These are phyloP conservation scores for Clavispora fructus DNA, from an alignment of 805 yeast species.

Conservation along the genomic window DNA sequence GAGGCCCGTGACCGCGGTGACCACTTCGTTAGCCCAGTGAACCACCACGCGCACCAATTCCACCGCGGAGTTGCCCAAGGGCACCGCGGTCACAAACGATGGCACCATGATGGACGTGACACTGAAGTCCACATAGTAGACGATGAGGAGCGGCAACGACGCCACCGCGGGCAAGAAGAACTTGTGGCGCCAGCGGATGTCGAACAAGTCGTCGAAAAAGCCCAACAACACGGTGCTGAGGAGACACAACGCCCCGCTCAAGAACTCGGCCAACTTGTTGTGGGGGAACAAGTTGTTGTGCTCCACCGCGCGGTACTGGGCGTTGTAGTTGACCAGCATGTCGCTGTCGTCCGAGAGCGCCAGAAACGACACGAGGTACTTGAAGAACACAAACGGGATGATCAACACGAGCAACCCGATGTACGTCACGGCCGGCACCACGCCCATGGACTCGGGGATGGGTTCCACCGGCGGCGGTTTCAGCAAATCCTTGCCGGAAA, in stretches of 20 bases:
- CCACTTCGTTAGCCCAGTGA: slow-evolving; percentile 25
- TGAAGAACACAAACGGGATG: slow-evolving; percentile 83
- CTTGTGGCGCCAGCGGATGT: slow-evolving; percentile 95
- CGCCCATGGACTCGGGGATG: slow-evolving; percentile 91
- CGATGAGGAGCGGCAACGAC: slow-evolving; percentile 82
- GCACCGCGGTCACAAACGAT: slow-evolving; percentile 43
- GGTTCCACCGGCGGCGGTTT: slow-evolving; percentile 61
- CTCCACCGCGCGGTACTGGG: slow-evolving; percentile 29
- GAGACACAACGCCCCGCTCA: slow-evolving; percentile 78
- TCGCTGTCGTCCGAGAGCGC: slow-evolving; percentile 31
- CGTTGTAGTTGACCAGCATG: slow-evolving; percentile 26
- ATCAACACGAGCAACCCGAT: slow-evolving; percentile 75
- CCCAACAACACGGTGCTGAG: slow-evolving; percentile 84
- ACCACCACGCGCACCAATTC: slow-evolving; percentile 17
- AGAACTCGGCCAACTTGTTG: slow-evolving; percentile 74
- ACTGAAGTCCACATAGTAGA: slow-evolving; percentile 91
- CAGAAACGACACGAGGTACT: slow-evolving; percentile 50
- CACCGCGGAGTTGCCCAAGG: slow-evolving; percentile 23
- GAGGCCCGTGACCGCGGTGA: slow-evolving; percentile 31
- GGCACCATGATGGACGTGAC: slow-evolving; percentile 87
- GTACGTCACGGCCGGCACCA: slow-evolving; percentile 77
- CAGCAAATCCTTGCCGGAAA: slow-evolving; percentile 80
- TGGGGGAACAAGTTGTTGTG: slow-evolving; percentile 59
- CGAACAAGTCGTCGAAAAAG: slow-evolving; percentile 90
- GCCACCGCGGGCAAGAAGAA: slow-evolving; percentile 94